Percentiles rank a stretch among this genome's conserved stretches.
phyloP scores from a whole-genome alignment of 2,329 filamentous ascomycete genomes.

The Amauroascus verrucosus region DNA sequence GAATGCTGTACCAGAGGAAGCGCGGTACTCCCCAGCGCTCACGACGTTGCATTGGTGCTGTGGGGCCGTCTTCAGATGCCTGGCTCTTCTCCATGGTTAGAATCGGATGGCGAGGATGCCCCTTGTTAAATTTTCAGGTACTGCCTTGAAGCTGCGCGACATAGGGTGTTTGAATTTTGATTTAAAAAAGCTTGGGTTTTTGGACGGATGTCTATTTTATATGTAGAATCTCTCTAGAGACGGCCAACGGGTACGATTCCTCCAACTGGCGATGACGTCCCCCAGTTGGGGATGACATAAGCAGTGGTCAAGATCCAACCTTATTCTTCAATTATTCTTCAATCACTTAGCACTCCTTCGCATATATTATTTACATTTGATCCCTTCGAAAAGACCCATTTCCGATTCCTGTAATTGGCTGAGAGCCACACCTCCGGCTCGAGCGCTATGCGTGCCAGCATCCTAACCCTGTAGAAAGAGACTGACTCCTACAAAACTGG shows the following conservation, averaged over 20 bases:
- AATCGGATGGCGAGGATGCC: not conserved
- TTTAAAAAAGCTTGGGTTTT: not conserved
- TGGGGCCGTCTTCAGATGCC: not conserved
- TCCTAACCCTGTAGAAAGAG: no score
- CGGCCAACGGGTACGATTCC: no score
- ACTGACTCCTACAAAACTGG: no score
- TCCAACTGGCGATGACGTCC: not conserved
- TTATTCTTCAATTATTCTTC: no score
- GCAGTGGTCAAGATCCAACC: no score
- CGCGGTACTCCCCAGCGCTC: slow-evolving; percentile 5
- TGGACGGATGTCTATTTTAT: not conserved
- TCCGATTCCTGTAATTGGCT: no score
- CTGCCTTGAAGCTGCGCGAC: not conserved
- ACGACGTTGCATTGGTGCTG: slow-evolving; percentile 11
- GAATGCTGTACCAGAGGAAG: slow-evolving; percentile 14
- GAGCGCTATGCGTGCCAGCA: no score
- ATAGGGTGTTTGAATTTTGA: not conserved
- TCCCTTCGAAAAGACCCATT: no score
- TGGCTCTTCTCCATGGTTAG: slow-evolving; percentile 11
- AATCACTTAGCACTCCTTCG: no score
- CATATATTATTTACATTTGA: no score
- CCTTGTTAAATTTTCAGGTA: not conserved
- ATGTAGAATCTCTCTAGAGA: not conserved
- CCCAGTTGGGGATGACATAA: not conserved
- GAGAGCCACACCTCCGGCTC: no score